Evolutionary conservation across 139 green algal genomes (phyloP).

Genomic region (Yamagishiella unicocca): DNA sequence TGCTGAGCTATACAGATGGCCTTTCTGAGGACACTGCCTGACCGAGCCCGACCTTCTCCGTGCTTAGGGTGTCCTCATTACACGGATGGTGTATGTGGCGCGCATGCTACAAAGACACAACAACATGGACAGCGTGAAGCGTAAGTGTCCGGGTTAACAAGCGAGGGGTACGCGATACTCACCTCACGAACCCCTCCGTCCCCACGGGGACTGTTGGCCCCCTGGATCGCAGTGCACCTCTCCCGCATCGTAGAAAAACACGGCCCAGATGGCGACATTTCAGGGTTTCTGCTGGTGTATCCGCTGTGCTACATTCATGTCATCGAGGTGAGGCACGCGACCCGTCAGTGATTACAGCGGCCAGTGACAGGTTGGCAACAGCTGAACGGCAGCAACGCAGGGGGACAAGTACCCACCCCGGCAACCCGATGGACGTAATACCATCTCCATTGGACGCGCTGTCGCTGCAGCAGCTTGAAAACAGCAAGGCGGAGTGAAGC

Average conservation of each 20-base stretch:
- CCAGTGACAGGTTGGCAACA: too few species aligned
- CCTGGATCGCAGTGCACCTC: conserved; percentile 33
- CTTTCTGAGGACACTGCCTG: too few species aligned
- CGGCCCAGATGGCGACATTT: conserved; percentile 37
- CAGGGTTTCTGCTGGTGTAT: conserved; percentile 54
- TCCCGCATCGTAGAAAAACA: conserved; percentile 50
- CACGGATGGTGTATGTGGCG: conserved; percentile 57
- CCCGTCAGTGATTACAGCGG: too few species aligned
- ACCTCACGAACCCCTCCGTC: too few species aligned
- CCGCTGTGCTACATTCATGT: conserved; percentile 56
- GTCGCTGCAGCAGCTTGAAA: too few species aligned
- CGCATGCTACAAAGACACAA: conserved; percentile 41
- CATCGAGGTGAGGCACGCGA: conserved; percentile 39
- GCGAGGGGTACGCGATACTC: not conserved
- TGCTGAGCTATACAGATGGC: not conserved
- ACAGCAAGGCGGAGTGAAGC: too few species aligned
- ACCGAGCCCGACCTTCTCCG: not conserved
- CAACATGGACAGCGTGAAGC: conserved; percentile 25
- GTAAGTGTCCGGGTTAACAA: conserved; percentile 6
- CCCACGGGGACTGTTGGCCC: too few species aligned
- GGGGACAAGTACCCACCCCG: too few species aligned
- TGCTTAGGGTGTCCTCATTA: conserved; percentile 51
- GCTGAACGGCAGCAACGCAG: too few species aligned
- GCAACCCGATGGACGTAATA: too few species aligned
- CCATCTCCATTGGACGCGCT: too few species aligned